These are phyloP conservation scores for Penicillium goetzii DNA, from an alignment of 495 filamentous ascomycete species.

Conservation along the genomic window DNA sequence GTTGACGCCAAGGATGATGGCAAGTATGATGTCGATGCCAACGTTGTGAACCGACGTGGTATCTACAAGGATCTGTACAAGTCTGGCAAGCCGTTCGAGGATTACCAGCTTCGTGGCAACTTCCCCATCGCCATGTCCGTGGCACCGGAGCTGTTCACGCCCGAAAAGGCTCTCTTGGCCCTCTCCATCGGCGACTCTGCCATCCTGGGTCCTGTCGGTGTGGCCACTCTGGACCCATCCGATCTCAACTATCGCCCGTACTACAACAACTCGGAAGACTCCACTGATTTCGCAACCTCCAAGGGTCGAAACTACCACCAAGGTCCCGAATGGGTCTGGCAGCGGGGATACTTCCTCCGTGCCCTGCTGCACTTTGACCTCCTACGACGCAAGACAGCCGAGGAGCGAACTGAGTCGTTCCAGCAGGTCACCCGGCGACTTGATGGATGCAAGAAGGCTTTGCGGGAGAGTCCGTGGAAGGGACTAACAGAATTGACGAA, in stretches of 20 bases:
- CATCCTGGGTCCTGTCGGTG: conserved; percentile 85
- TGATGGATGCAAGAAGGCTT: conserved; percentile 77
- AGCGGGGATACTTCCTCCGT: conserved; percentile 89
- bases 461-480: conserved; percentile 80
- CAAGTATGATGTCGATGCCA: conserved; percentile 78
- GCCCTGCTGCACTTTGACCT: conserved; percentile 91
- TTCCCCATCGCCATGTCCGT: conserved; percentile 96
- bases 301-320: conserved; percentile 98
- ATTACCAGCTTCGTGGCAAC: conserved; percentile 94
- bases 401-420: conserved; percentile 79
- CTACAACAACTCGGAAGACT: conserved; percentile 95
- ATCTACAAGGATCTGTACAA: conserved; percentile 98
- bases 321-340: conserved; percentile 99
- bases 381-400: conserved; percentile 62
- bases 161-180: conserved; percentile 72
- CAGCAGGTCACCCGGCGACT: conserved; percentile 89
- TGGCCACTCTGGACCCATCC: conserved; percentile 91
- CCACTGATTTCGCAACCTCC: conserved; percentile 80
- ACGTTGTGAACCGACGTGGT: conserved; percentile 81
- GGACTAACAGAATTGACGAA: conserved; percentile 94
- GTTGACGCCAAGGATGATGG: conserved; percentile 64
- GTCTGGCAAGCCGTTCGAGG: conserved; percentile 91
- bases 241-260: conserved; percentile 92
- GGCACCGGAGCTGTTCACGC: conserved; percentile 83
- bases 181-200: conserved; percentile 77